These are phyloP conservation scores for Aureobasidium sp. DNA, from an alignment of 2,329 filamentous ascomycete species.

Conservation along the genomic window DNA sequence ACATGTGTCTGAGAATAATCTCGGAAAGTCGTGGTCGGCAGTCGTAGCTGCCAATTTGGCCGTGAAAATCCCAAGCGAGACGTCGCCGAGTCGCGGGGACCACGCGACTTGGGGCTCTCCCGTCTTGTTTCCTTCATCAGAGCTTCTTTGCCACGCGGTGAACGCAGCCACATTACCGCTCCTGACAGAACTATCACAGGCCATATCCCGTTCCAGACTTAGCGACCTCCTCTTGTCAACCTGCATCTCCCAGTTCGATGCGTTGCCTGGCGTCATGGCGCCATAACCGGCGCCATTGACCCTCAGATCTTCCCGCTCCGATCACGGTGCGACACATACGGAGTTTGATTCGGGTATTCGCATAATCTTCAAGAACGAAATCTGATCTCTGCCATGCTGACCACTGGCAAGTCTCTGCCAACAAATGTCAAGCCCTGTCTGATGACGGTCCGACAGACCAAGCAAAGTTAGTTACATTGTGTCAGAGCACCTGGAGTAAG, in stretches of 20 bases:
- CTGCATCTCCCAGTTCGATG: not conserved
- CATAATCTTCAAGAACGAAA: not conserved
- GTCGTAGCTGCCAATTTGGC: not conserved
- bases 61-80: slow-evolving; percentile 8
- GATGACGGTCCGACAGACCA: not conserved
- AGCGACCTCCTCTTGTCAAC: not conserved
- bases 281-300: not conserved
- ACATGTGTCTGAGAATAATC: not conserved
- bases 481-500: not conserved
- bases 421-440: not conserved
- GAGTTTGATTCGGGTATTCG: not conserved
- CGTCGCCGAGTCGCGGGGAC: not conserved
- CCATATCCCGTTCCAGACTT: slow-evolving; percentile 10
- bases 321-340: not conserved
- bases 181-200: slow-evolving; percentile 7
- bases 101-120: slow-evolving; percentile 6
- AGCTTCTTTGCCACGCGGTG: slow-evolving; percentile 1
- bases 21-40: not conserved
- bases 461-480: not conserved
- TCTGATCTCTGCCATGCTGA: not conserved
- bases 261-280: not conserved
- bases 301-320: not conserved
- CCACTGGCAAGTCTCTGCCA: not conserved
- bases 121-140: not conserved
- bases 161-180: slow-evolving; percentile 7